Evolutionary conservation across 1,139 yeast species (phyloP), one percentile per base, ranked within the genome.

Genomic region (Martiniozyma asiatica): DNA sequence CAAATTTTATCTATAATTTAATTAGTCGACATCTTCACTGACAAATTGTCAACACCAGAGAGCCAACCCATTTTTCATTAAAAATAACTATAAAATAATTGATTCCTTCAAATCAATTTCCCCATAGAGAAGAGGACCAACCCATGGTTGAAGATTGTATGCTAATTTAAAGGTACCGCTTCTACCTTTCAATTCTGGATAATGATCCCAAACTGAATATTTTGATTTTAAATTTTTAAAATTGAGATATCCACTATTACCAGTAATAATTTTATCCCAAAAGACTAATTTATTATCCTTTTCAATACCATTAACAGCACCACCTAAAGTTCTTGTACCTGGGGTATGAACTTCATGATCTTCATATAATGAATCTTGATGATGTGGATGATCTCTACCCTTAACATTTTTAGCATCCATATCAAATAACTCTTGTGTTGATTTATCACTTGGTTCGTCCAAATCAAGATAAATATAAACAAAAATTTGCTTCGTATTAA

Each of bases 401-500:
- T 11, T n/a, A 17, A n/a, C 10, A 6, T 12, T 10, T 4, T 16
- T 18, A 9, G 17, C 21, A 9, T 14, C 11, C 14, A 11, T n/a
- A 19, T 24, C 22, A 9, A 30, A 11, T 7, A 20, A 14, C 11
- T 29, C 29, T 6, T 19, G 20, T 8, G 20, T 14, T 1, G 17
- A 17, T 17, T 26, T 11, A 8, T 13, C 22, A 13, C 12, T 18
- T 12, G 89, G 89, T 9, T 77, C 74, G 48, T 87, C 34, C 12
- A 39, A 85, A 47, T 84, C 92, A 2, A 94, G 95, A 2, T 94
- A 81, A 38, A 89, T 62, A 47, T 87, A 89, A 5, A 79, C 80
- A 51, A 89, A 87, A 14, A 89, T 73, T 54, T 89, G 98, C 50
- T 89, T 89, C 9, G 98, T 89, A 56, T 89, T 89, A 96, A 97